phyloP scores from a whole-genome alignment of 176 grass and related monocot genomes.

The Bolboschoenus planiculmis region DNA sequence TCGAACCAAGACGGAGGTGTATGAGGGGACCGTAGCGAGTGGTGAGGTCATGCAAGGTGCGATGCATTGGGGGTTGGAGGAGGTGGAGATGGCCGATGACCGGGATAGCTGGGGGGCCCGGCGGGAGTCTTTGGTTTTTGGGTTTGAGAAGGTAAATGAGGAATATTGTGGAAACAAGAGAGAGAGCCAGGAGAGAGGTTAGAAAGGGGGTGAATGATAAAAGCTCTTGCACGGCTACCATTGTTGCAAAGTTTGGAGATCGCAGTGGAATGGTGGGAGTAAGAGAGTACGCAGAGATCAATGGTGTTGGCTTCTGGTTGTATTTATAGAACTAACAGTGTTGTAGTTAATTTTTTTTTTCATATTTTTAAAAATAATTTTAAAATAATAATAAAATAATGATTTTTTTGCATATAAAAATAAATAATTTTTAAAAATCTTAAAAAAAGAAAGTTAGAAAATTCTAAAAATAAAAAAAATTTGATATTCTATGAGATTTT shows the following conservation, averaged over 20 bases:
- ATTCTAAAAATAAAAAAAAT: too few species aligned
- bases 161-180: background rate
- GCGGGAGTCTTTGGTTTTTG: slow-evolving; percentile 17
- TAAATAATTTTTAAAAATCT: too few species aligned
- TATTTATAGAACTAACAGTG: background rate
- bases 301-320: background rate
- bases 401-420: too few species aligned
- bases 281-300: background rate
- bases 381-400: too few species aligned
- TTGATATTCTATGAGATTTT: too few species aligned
- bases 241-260: background rate
- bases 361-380: too few species aligned
- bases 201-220: slow-evolving; percentile 26
- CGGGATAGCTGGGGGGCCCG: slow-evolving; percentile 44
- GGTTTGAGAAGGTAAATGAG: background rate
- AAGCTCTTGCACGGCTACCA: background rate
- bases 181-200: background rate
- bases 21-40: slow-evolving; percentile 27
- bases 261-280: background rate
- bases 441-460: too few species aligned
- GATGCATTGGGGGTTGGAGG: slow-evolving; percentile 45
- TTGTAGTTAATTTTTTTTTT: background rate
- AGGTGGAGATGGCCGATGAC: slow-evolving; percentile 77
- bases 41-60: slow-evolving; percentile 37
- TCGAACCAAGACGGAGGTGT: slow-evolving; percentile 40